Evolutionary conservation across 202 grass and related monocot genomes (phyloP).

Genomic region (Zizania palustris): DNA sequence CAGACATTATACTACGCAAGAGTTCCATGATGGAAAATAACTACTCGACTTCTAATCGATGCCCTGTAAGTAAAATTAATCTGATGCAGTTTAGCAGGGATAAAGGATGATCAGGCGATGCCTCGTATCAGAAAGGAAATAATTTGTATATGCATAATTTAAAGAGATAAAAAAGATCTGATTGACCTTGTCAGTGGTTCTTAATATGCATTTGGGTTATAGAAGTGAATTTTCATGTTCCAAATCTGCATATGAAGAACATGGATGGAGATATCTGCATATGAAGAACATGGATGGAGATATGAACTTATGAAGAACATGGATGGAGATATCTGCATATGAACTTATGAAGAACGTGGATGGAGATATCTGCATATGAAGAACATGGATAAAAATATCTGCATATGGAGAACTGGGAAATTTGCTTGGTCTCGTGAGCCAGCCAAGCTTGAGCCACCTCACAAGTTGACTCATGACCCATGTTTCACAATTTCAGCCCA

Average conservation of each 20-base stretch:
- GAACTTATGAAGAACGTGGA: too few species aligned
- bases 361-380: too few species aligned
- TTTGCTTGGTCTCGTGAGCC: too few species aligned
- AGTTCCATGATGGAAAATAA: constrained; percentile 29
- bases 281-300: neutral
- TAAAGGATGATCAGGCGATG: neutral
- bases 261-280: neutral
- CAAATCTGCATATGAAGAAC: constrained; percentile 8
- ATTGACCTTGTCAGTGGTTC: neutral
- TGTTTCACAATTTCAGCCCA: too few species aligned
- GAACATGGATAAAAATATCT: neutral
- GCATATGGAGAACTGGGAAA: neutral
- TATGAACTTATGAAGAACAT: too few species aligned
- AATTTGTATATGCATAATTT: neutral
- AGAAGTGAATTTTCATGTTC: neutral
- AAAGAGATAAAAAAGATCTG: neutral
- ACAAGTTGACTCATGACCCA: too few species aligned
- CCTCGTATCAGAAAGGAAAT: neutral
- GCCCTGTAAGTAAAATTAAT: neutral
- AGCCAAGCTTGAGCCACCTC: too few species aligned
- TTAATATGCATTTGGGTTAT: neutral
- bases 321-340: too few species aligned
- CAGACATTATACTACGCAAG: neutral
- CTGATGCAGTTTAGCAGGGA: neutral
- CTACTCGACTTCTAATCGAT: constrained; percentile 24